Base-by-base conservation (phyloP, 192 early-diverging fungal species). In the Coemansia brasiliensis region DNA sequence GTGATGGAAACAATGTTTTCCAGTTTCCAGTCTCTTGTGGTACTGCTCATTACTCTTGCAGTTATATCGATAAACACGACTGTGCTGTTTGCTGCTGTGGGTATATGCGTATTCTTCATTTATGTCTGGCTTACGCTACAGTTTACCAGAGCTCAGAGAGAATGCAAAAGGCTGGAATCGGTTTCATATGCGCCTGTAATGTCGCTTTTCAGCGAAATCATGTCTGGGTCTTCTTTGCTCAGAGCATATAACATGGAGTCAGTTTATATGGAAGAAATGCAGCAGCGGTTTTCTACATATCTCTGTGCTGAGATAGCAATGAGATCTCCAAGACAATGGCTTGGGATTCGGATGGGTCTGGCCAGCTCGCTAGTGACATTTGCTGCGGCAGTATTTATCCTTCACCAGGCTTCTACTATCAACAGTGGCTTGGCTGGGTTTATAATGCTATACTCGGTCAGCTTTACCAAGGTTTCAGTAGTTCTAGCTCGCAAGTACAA, bases 381-480 rank as follows among this genome's bases (percentile, higher is more conserved):
- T 40, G 66, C 71, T 40, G 84, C 89, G 5, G 84, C 84, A 10
- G 48, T 91, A 16, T 74, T 88, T 37, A 77, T 95, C 38, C 15
- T 92, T 6, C 52, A 67, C 41, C 39, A 49, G 9, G 56, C 75
- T 9, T 67, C 69, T 20, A 52, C 27, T 2, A 80, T 95, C 40
- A 82, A 86, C 59, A 85, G 89, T 12, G 93, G 94, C 11, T 74
- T 90, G 72, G 89, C 92, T 37, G 95, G 90, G 20, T 79, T 98
- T 24, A 77, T 83, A 54, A 74, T 98, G 37, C 82, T 84, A 27
- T 94, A 96, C 61, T 72, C 93, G 0, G 77, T 92, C 26, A 84
- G 83, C 61, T 93, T 94, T 65, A 89, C 88, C 21, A 79, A 79
- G 16, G 84, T 85, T 48, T 65, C 90, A 48, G 61, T 87, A 15